Evolutionary conservation across 2,329 filamentous ascomycete species (phyloP).

Genomic region (Chaetomium globosum): DNA sequence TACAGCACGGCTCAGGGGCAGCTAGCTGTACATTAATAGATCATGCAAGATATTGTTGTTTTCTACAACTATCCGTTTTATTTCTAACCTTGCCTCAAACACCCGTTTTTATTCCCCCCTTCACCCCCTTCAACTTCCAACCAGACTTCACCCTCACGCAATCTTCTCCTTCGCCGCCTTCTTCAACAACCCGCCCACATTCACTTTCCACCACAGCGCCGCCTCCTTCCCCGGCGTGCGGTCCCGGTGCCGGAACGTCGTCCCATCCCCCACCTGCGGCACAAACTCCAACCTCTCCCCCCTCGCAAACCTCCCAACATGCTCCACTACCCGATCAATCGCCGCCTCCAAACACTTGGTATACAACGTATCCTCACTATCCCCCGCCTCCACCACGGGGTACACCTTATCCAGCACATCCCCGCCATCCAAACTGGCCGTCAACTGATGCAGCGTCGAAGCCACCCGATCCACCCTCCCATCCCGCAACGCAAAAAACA

Average conservation of each 20-base stretch:
- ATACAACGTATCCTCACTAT: background rate
- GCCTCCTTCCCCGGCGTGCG: slow-evolving; percentile 1
- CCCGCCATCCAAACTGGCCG: background rate
- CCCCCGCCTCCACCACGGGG: background rate
- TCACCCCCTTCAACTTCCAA: too few species aligned
- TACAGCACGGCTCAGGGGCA: too few species aligned
- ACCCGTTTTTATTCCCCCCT: too few species aligned
- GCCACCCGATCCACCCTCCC: background rate
- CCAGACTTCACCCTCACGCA: background rate
- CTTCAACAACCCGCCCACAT: slow-evolving; percentile 4
- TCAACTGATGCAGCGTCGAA: slow-evolving; percentile 1
- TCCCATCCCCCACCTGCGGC: background rate
- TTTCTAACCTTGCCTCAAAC: too few species aligned
- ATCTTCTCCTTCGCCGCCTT: background rate
- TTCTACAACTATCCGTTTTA: too few species aligned
- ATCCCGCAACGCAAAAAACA: slow-evolving; percentile 2
- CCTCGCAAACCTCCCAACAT: background rate
- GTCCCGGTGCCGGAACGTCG: slow-evolving; percentile 3
- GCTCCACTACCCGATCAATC: slow-evolving; percentile 1
- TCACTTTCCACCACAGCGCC: slow-evolving; percentile 3
- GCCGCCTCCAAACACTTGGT: slow-evolving; percentile 1
- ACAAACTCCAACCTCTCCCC: slow-evolving; percentile 10
- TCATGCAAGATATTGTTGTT: too few species aligned
- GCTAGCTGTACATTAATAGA: too few species aligned
- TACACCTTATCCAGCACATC: background rate